Base-by-base conservation (phyloP, 495 filamentous ascomycete species). In the Xylaria longipes region DNA sequence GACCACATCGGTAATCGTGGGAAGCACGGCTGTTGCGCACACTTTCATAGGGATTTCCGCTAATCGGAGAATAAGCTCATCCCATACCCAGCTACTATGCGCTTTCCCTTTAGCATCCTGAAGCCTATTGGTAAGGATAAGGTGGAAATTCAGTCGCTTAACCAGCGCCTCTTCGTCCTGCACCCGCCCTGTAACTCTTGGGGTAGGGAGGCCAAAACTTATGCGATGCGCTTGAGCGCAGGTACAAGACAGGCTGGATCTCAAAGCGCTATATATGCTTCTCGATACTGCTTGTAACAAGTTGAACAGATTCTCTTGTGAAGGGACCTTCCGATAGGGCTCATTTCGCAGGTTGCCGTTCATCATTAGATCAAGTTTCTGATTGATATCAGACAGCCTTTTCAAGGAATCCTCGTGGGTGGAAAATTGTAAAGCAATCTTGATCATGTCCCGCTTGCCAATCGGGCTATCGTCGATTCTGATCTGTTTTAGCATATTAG, bases 191-290 rank as follows among this genome's bases (percentile, higher is more conserved):
- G 65, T 56, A 22, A 56, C 48, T 56, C 33, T 67, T 67, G 48
- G 22, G 6, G 65, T 43, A 25, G 65, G 65, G 11, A 67, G 65
- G 22, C 65, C 33, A 22, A 67, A 67, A 20, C 48, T 14, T 41
- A 67, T n/a, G 14, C 65, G 29, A 56, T 67, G 65, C 22, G 48
- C 56, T 67, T 75, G 78, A 25, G 73, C 65, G 57, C 80, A 83
- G 11, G 70, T 31, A 69, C 82, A 84, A 7, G 64, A 57, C 57
- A 83, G 73, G 46, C 77, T 76, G 0, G 74, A 73, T 54, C 67
- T 65, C 3, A 85, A 68, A 22, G 81, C 81, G 3, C 72, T 74
- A 69, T 80, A 83, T 0, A 85, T 66, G 27, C 77, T 77, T 20
- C 66, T 71, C 1, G 82, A 80, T 39, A 83, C 61, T 2, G 71